Evolutionary conservation across 345 rosid species (phyloP).

Genomic region (Euphorbia pulcherrima): DNA sequence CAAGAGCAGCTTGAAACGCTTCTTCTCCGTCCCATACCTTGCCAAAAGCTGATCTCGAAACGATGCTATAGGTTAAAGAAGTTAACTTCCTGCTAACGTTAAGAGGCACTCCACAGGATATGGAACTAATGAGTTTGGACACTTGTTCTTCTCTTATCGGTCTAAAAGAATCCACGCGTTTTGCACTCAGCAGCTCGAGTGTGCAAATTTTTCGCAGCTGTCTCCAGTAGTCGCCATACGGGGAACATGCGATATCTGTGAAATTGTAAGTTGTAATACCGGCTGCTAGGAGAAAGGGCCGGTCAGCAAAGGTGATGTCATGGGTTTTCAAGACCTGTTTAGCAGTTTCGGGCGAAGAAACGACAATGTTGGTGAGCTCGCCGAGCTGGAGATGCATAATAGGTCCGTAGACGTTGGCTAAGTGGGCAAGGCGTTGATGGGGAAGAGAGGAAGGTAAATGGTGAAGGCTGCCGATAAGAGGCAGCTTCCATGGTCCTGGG

Average conservation of each 20-base stretch:
- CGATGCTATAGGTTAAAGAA: not conserved
- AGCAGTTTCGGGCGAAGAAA: not conserved
- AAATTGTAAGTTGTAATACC: not conserved
- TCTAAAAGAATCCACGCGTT: not conserved
- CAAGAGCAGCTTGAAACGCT: too few relatives aligned
- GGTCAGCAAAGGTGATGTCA: not conserved
- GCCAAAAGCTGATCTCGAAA: slow-evolving; percentile 4
- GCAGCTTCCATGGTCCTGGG: not conserved
- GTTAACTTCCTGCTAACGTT: not conserved
- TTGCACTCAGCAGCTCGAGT: not conserved
- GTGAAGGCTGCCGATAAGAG: not conserved
- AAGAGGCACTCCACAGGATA: not conserved
- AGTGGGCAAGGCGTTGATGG: not conserved
- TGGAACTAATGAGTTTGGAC: not conserved
- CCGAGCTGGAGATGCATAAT: not conserved
- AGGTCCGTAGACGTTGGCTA: not conserved
- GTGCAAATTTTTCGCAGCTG: slow-evolving; percentile 5
- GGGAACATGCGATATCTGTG: too few relatives aligned
- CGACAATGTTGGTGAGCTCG: not conserved
- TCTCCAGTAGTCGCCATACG: too few relatives aligned
- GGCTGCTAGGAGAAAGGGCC: not conserved
- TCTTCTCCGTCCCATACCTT: slow-evolving; percentile 2
- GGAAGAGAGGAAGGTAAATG: not conserved
- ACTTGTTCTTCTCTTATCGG: slow-evolving; percentile 5
- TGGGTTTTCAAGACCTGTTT: not conserved